Evolutionary conservation across 495 filamentous ascomycete genomes (phyloP).

Genomic region (Venustampulla echinocandica): DNA sequence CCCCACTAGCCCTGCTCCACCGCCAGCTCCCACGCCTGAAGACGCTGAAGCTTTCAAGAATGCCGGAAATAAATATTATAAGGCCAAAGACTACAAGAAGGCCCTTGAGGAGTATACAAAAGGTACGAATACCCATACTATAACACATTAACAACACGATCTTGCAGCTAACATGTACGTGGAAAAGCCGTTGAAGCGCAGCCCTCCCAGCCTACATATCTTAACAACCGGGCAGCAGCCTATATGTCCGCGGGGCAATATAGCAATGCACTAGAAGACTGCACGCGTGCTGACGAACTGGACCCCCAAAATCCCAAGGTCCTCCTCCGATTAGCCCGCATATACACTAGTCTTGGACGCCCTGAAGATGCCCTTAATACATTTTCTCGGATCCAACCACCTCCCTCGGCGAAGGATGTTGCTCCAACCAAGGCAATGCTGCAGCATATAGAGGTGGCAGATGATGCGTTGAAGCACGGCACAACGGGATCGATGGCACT

Average conservation of each 20-base stretch:
- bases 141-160: slow-evolving; percentile 6
- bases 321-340: slow-evolving; percentile 75
- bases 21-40: slow-evolving; percentile 39
- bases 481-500: slow-evolving; percentile 82
- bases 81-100: slow-evolving; percentile 73
- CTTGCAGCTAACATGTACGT: neutral
- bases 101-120: slow-evolving; percentile 92
- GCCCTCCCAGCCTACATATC: slow-evolving; percentile 74
- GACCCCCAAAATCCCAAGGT: slow-evolving; percentile 81
- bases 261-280: slow-evolving; percentile 74
- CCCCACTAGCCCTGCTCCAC: slow-evolving; percentile 49
- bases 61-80: slow-evolving; percentile 92
- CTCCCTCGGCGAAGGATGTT: slow-evolving; percentile 74
- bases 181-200: slow-evolving; percentile 71
- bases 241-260: slow-evolving; percentile 78
- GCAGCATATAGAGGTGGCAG: slow-evolving; percentile 69
- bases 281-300: slow-evolving; percentile 65
- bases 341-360: slow-evolving; percentile 76
- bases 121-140: slow-evolving; percentile 43
- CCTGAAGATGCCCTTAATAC: slow-evolving; percentile 82
- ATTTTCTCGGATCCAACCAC: slow-evolving; percentile 59
- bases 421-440: slow-evolving; percentile 74
- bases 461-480: slow-evolving; percentile 62
- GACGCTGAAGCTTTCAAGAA: slow-evolving; percentile 87
- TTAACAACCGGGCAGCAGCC: slow-evolving; percentile 91